Evolutionary conservation across 225 moss, liverwort and hornwort species (phyloP).

Genomic region (Pleurozium schreberi): DNA sequence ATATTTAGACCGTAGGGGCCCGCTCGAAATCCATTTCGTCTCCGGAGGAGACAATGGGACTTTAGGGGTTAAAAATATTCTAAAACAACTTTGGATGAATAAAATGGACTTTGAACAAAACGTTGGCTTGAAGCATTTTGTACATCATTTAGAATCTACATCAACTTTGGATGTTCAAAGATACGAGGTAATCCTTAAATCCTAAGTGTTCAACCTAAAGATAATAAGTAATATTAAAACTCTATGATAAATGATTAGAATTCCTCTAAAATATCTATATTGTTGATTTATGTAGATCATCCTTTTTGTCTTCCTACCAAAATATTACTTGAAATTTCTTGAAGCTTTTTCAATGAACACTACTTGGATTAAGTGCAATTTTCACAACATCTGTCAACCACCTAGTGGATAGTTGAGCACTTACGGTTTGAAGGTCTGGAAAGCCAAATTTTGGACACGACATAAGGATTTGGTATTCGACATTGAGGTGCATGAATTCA

Average conservation of each 20-base stretch:
- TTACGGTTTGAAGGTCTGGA: accelerated
- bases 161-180: not conserved
- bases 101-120: not conserved
- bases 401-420: not conserved
- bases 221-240: not conserved
- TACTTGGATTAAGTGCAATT: not conserved
- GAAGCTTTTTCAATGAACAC: too few relatives aligned
- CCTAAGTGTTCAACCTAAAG: not conserved
- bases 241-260: not conserved
- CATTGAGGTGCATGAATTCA: not conserved
- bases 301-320: accelerated
- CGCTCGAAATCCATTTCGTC: too few relatives aligned
- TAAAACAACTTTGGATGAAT: accelerated
- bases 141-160: not conserved
- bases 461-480: not conserved
- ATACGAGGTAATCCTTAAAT: accelerated
- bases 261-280: not conserved
- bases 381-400: not conserved
- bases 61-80: too few relatives aligned
- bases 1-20: too few relatives aligned
- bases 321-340: not conserved
- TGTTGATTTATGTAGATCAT: not conserved
- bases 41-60: too few relatives aligned
- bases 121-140: not conserved
- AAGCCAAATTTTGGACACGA: not conserved